Percentiles rank a stretch among this genome's conserved stretches.
These are phyloP conservation scores for Rhinocladiella mackenziei DNA, from an alignment of 2,329 filamentous ascomycete species.

Conservation along the genomic window DNA sequence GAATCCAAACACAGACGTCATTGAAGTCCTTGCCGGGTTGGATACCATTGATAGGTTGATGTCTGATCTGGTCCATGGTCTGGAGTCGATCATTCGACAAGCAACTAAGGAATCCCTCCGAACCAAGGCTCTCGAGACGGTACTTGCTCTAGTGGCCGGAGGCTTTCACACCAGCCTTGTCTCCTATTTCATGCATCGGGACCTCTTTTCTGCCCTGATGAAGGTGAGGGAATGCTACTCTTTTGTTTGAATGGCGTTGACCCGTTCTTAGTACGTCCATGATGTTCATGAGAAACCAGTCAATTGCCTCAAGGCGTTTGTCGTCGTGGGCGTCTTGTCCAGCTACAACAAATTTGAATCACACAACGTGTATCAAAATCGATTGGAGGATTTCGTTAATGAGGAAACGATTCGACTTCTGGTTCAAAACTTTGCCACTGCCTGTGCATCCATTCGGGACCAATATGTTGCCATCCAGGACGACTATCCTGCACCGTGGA, in stretches of 20 bases:
- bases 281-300: constrained; percentile 51
- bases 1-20: constrained; percentile 92
- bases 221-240: constrained; percentile 58
- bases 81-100: constrained; percentile 79
- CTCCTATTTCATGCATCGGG: constrained; percentile 90
- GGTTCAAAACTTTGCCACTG: constrained; percentile 68
- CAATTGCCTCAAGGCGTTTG: constrained; percentile 67
- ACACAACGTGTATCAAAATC: constrained; percentile 89
- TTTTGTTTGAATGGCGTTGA: constrained; percentile 15
- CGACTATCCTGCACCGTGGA: constrained; percentile 87
- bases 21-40: constrained; percentile 81
- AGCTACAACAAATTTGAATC: constrained; percentile 99
- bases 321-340: constrained; percentile 77
- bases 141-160: constrained; percentile 81
- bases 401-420: constrained; percentile 81
- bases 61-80: constrained; percentile 75
- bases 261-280: constrained; percentile 36
- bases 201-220: constrained; percentile 91
- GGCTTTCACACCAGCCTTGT: constrained; percentile 92
- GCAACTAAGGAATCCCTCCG: constrained; percentile 68
- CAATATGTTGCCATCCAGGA: constrained; percentile 84
- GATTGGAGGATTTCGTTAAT: constrained; percentile 93
- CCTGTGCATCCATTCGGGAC: constrained; percentile 64
- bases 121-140: constrained; percentile 73
- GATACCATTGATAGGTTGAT: constrained; percentile 84